A percentile compares a stretch with the other conserved stretches of the same genome.
Evolutionary conservation across 2,329 filamentous ascomycete species (phyloP).

Genomic region (Fusarium napiforme): DNA sequence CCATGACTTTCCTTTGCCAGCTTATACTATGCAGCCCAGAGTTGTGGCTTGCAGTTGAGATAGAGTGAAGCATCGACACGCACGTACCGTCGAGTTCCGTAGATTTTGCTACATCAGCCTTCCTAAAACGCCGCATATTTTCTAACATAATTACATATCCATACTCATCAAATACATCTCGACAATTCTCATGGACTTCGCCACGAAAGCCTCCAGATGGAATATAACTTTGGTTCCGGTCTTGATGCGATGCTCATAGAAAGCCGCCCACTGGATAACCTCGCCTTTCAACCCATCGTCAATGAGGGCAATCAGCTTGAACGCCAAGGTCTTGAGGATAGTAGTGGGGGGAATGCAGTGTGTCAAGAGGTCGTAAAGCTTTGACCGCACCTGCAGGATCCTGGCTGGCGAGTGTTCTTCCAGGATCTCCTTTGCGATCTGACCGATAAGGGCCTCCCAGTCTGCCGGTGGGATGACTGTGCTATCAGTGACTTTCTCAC

Average conservation of each 20-base stretch:
- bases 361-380: slow-evolving; percentile 96
- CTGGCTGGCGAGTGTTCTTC: slow-evolving; percentile 90
- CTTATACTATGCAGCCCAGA: not conserved
- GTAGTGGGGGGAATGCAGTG: slow-evolving; percentile 97
- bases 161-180: slow-evolving; percentile 93
- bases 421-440: slow-evolving; percentile 93
- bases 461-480: slow-evolving; percentile 95
- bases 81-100: slow-evolving; percentile 17
- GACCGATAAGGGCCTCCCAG: slow-evolving; percentile 91
- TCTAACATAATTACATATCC: slow-evolving; percentile 65
- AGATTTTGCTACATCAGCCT: slow-evolving; percentile 26
- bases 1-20: not conserved
- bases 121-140: slow-evolving; percentile 42
- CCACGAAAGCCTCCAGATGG: slow-evolving; percentile 97
- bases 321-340: slow-evolving; percentile 93
- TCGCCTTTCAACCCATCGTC: slow-evolving; percentile 92
- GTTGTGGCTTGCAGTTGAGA: not conserved
- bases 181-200: slow-evolving; percentile 96
- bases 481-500: slow-evolving; percentile 87
- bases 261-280: slow-evolving; percentile 94
- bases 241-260: slow-evolving; percentile 95
- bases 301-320: slow-evolving; percentile 87
- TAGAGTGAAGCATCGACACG: not conserved
- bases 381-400: slow-evolving; percentile 87
- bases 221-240: slow-evolving; percentile 96